Conservation (phyloP, 495 filamentous ascomycete genomes). For the Staphylotrichum tortipilum region DNA sequence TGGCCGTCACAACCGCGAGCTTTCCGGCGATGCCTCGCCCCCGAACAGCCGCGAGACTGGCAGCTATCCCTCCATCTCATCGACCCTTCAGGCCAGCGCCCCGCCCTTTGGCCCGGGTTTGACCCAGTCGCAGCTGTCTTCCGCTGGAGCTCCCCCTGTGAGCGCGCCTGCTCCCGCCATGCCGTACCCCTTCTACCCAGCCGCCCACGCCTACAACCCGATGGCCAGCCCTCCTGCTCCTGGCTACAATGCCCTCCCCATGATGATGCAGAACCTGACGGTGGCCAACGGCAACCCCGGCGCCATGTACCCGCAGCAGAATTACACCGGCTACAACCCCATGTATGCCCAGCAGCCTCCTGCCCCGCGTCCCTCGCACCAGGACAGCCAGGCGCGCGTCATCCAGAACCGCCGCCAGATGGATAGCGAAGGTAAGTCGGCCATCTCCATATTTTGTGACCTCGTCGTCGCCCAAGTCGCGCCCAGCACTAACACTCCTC, state of each 20-base stretch:
- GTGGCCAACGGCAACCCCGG: slow-evolving; percentile 34
- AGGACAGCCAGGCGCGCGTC: slow-evolving; percentile 61
- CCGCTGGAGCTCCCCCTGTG: slow-evolving; percentile 27
- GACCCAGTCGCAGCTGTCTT: slow-evolving; percentile 27
- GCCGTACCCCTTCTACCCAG: slow-evolving; percentile 34
- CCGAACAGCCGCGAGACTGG: slow-evolving; percentile 41
- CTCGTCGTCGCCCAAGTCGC: neutral
- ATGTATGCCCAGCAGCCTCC: slow-evolving; percentile 33
- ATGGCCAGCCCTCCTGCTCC: slow-evolving; percentile 11
- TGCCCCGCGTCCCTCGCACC: slow-evolving; percentile 25
- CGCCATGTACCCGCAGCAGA: slow-evolving; percentile 38
- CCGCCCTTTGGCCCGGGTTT: slow-evolving; percentile 55
- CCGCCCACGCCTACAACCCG: slow-evolving; percentile 15
- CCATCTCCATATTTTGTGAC: neutral
- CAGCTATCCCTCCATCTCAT: slow-evolving; percentile 47
- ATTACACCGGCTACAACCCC: slow-evolving; percentile 36
- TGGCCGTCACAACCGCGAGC: slow-evolving; percentile 59
- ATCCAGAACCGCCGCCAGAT: slow-evolving; percentile 59
- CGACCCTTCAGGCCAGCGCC: slow-evolving; percentile 69
- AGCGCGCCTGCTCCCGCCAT: slow-evolving; percentile 28
- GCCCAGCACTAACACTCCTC: neutral
- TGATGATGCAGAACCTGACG: slow-evolving; percentile 54
- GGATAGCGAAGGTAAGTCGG: slow-evolving; percentile 52
- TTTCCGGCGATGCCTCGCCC: slow-evolving; percentile 39
- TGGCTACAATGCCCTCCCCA: slow-evolving; percentile 41